Evolutionary conservation across 176 grass and related monocot genomes (phyloP).

Genomic region (maize (Zea mays)): Zm-B73-REFERENCE-NAM-5.0 NC_050097.1:178594001-178594500

Average conservation of each 20-base stretch:
- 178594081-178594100: not conserved
- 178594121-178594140: not conserved
- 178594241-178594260: too few species aligned
- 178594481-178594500: constrained; percentile 73
- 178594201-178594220: too few species aligned
- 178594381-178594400: constrained; percentile 7
- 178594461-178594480: constrained; percentile 76
- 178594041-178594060: not conserved
- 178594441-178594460: constrained; percentile 98
- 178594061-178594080: not conserved
- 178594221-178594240: too few species aligned
- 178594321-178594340: not conserved
- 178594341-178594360: not conserved
- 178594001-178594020: not conserved
- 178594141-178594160: not conserved
- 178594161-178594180: not conserved
- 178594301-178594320: not conserved
- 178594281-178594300: not conserved
- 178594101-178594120: not conserved
- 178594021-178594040: not conserved
- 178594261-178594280: not conserved
- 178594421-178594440: constrained; percentile 30
- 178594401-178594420: not conserved
- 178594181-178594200: not conserved
- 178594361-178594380: constrained; percentile 21